phyloP scores from a whole-genome alignment of 352 stramenopile genomes.

The Phytopythium aichiense region DNA sequence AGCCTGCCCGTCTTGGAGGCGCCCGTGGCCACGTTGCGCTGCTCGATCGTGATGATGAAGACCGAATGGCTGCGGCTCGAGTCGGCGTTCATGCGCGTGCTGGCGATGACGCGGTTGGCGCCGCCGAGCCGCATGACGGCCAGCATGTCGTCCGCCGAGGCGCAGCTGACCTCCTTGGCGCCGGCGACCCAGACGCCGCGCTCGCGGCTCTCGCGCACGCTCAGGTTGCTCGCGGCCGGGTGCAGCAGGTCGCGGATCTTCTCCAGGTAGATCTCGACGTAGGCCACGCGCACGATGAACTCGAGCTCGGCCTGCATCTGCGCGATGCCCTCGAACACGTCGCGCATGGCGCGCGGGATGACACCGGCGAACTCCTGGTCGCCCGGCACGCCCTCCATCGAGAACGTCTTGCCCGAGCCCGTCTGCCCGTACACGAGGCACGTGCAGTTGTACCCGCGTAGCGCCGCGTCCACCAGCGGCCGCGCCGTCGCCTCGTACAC shows the following conservation, averaged over 20 bases:
- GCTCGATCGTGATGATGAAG: constrained; percentile 96
- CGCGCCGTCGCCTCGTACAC: constrained; percentile 66
- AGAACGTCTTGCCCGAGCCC: constrained; percentile 91
- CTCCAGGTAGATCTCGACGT: constrained; percentile 99
- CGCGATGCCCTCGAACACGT: constrained; percentile 66
- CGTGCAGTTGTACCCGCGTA: constrained; percentile 88
- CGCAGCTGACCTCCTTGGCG: constrained; percentile 59
- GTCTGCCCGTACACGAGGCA: constrained; percentile 93
- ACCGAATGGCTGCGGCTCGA: constrained; percentile 93
- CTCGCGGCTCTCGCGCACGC: constrained; percentile 51
- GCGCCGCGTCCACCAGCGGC: constrained; percentile 49
- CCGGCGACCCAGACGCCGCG: constrained; percentile 62
- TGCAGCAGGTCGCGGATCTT: constrained; percentile 95
- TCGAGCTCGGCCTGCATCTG: constrained; percentile 74
- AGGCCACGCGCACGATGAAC: constrained; percentile 96
- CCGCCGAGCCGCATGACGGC: constrained; percentile 89
- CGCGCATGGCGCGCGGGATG: constrained; percentile 69
- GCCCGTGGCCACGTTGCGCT: constrained; percentile 52
- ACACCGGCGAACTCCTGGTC: constrained; percentile 64
- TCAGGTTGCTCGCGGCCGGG: constrained; percentile 51
- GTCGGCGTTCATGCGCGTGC: constrained; percentile 90
- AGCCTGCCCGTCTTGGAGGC: constrained; percentile 89
- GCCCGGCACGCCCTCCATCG: constrained; percentile 79
- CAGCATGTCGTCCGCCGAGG: constrained; percentile 59
- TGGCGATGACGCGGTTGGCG: constrained; percentile 87